These are phyloP conservation scores for Pythium guiyangense DNA, from an alignment of 352 stramenopile species.

Conservation along the genomic window DNA sequence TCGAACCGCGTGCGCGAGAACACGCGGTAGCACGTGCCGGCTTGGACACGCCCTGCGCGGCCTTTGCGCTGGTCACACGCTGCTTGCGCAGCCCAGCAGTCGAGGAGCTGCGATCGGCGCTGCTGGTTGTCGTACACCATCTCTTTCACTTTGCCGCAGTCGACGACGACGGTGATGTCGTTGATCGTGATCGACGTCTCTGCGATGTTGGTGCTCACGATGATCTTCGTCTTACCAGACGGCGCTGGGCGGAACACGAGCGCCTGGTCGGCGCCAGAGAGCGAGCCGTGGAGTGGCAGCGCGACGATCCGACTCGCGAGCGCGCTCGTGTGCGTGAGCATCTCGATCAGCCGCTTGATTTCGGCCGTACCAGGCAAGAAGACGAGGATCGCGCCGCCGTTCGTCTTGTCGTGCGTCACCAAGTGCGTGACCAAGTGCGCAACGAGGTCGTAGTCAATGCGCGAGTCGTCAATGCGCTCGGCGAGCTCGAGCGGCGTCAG, in stretches of 20 bases:
- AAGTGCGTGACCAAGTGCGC: conserved; percentile 82
- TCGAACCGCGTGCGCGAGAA: conserved; percentile 64
- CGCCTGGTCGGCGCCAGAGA: conserved; percentile 68
- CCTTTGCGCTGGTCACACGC: conserved; percentile 82
- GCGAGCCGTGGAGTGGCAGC: conserved; percentile 68
- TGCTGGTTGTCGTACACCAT: conserved; percentile 82
- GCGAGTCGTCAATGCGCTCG: conserved; percentile 82
- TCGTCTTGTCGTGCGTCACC: conserved; percentile 18
- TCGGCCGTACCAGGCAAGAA: conserved; percentile 82
- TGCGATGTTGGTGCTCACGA: conserved; percentile 86
- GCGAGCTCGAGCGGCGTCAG: conserved; percentile 49
- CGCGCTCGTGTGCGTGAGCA: conserved; percentile 34
- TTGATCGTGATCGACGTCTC: conserved; percentile 90
- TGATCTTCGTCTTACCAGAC: conserved; percentile 70
- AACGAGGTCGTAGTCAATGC: conserved; percentile 94
- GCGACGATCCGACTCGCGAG: conserved; percentile 46
- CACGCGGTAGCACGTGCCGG: conserved; percentile 72
- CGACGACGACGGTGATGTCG: conserved; percentile 83
- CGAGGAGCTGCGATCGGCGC: conserved; percentile 69
- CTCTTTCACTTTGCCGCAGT: conserved; percentile 85
- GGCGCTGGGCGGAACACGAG: conserved; percentile 67
- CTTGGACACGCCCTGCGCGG: conserved; percentile 75
- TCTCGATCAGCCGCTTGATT: conserved; percentile 78
- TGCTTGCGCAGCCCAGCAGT: conserved; percentile 78
- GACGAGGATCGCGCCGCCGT: conserved; percentile 66